A percentile compares a stretch with the other conserved stretches of the same genome.
phyloP scores from a whole-genome alignment of 805 yeast species.

The Trichomonascus vanleenenianus region DNA sequence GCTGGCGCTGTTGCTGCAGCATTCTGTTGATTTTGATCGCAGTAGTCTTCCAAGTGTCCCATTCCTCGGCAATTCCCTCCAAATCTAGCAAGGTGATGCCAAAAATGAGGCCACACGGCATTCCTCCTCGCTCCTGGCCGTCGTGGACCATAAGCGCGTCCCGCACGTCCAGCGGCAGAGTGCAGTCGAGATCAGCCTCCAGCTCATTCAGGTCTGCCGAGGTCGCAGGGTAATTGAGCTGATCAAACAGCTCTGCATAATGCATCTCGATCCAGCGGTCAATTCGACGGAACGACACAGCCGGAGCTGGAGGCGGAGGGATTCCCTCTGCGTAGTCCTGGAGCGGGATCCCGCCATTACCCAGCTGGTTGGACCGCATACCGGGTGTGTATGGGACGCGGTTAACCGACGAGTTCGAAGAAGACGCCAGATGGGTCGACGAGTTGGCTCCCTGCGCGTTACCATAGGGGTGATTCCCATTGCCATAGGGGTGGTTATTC shows the following conservation, averaged over 20 bases:
- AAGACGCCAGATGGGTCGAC: constrained; percentile 10
- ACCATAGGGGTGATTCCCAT: neutral
- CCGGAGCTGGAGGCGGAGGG: constrained; percentile 50
- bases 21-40: constrained; percentile 25
- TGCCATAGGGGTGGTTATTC: constrained; percentile 1
- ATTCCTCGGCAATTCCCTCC: constrained; percentile 73
- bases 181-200: constrained; percentile 69
- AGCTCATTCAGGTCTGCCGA: constrained; percentile 71
- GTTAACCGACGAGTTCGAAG: constrained; percentile 13
- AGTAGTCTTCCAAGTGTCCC: constrained; percentile 68
- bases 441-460: constrained; percentile 11
- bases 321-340: constrained; percentile 50
- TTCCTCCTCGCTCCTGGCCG: constrained; percentile 79
- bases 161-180: constrained; percentile 72
- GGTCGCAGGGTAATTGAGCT: constrained; percentile 74
- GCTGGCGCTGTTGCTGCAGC: constrained; percentile 21
- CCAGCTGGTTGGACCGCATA: constrained; percentile 27
- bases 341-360: constrained; percentile 30
- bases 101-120: constrained; percentile 68
- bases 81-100: constrained; percentile 74
- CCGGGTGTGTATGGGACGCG: constrained; percentile 29
- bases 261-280: constrained; percentile 74
- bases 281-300: constrained; percentile 80
- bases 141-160: constrained; percentile 79
- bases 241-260: constrained; percentile 74